Evolutionary conservation across 1,284 basidiomycete species (phyloP).

Genomic region (Anthracocystis walkeri): DNA sequence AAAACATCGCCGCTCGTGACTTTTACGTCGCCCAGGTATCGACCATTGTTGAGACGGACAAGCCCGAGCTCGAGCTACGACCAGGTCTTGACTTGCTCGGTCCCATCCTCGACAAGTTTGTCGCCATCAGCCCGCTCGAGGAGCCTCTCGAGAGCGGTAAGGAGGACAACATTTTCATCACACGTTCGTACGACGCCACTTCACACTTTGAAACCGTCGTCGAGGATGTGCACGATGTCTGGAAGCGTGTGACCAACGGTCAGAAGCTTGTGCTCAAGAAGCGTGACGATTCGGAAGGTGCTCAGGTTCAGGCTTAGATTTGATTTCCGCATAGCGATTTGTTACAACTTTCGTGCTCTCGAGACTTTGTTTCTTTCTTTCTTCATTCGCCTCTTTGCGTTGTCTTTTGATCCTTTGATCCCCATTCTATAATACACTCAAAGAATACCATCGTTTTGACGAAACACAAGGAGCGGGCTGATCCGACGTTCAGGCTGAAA

Average conservation of each 20-base stretch:
- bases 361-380: not conserved
- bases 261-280: constrained; percentile 67
- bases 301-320: constrained; percentile 63
- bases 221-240: constrained; percentile 69
- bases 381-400: not conserved
- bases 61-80: constrained; percentile 89
- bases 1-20: constrained; percentile 96
- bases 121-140: constrained; percentile 88
- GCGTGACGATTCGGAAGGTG: constrained; percentile 64
- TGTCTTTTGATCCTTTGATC: not conserved
- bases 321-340: not conserved
- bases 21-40: constrained; percentile 97
- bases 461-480: too few relatives aligned
- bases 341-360: not conserved
- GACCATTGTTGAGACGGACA: constrained; percentile 95
- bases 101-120: constrained; percentile 95
- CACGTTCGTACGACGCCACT: constrained; percentile 96
- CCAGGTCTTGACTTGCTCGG: constrained; percentile 94
- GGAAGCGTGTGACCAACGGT: constrained; percentile 64
- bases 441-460: not conserved
- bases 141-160: constrained; percentile 84
- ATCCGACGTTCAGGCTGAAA: not conserved
- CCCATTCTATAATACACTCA: not conserved
- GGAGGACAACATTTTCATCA: constrained; percentile 92
- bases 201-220: constrained; percentile 94